Conservation (phyloP, 495 filamentous ascomycete species). For the Achaetomiella virescens region DNA sequence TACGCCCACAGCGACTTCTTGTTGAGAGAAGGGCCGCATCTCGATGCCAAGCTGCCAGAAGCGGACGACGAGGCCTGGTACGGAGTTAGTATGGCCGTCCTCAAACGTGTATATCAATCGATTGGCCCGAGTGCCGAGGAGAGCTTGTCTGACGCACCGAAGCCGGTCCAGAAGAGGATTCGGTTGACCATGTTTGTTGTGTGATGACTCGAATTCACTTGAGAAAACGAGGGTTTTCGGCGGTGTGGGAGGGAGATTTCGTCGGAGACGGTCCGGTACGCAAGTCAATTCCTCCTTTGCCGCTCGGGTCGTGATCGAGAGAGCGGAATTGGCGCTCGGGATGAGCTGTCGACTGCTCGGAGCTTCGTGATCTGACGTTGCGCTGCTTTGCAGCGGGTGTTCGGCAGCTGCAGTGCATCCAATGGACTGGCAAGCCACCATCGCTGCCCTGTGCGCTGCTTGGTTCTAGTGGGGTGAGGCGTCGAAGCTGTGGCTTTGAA, state of each 20-base stretch:
- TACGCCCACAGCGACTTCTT: constrained; percentile 78
- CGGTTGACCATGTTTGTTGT: constrained; percentile 52
- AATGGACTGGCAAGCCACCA: constrained; percentile 10
- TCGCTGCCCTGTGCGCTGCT: not conserved
- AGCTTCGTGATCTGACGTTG: constrained; percentile 14
- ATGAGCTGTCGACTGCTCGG: constrained; percentile 6
- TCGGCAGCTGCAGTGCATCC: constrained; percentile 4
- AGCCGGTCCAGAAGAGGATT: constrained; percentile 93
- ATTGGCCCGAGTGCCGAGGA: not conserved
- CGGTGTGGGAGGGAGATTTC: not conserved
- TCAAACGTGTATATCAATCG: not conserved
- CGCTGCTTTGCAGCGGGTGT: constrained; percentile 5
- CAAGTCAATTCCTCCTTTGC: constrained; percentile 9
- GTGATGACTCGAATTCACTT: not conserved
- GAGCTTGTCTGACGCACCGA: constrained; percentile 59
- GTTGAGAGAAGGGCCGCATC: constrained; percentile 89
- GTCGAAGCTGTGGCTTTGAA: not conserved
- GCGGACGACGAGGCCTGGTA: constrained; percentile 76
- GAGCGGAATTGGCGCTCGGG: constrained; percentile 10
- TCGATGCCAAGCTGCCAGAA: constrained; percentile 96
- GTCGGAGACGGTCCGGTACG: not conserved
- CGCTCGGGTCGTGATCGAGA: not conserved
- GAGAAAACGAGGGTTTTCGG: not conserved
- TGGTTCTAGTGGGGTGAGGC: not conserved
- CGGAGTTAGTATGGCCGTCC: not conserved